These are phyloP conservation scores for Cercospora sojina DNA, from an alignment of 2,329 filamentous ascomycete genomes.

Conservation along the genomic window DNA sequence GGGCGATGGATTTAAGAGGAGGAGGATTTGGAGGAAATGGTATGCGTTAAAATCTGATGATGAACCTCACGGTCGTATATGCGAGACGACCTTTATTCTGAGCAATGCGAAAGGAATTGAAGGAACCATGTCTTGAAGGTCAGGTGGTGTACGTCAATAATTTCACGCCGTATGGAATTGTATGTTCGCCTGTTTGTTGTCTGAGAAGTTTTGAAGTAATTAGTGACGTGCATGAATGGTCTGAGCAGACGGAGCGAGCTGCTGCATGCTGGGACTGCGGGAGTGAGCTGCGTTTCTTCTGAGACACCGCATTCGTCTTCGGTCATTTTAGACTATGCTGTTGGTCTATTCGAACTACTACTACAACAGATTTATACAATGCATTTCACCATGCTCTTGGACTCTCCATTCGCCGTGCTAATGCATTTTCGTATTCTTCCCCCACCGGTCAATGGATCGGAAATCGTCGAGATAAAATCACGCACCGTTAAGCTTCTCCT, in stretches of 20 bases:
- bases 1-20: neutral
- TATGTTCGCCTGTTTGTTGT: neutral
- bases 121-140: neutral
- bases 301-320: neutral
- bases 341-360: neutral
- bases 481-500: conserved; percentile 27
- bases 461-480: conserved; percentile 5
- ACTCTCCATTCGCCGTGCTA: neutral
- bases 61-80: neutral
- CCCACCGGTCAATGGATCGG: neutral
- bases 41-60: neutral
- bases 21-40: neutral
- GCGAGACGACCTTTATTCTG: neutral
- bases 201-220: neutral
- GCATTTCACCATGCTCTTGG: neutral
- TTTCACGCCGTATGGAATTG: neutral
- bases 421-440: neutral
- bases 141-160: neutral
- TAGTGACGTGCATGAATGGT: neutral
- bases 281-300: too few relatives aligned
- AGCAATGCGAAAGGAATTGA: neutral
- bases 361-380: neutral
- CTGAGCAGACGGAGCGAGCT: neutral
- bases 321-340: neutral
- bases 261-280: too few relatives aligned